Base-by-base conservation (phyloP, 2,329 filamentous ascomycete species). In the Macroventuria anomochaeta region DNA sequence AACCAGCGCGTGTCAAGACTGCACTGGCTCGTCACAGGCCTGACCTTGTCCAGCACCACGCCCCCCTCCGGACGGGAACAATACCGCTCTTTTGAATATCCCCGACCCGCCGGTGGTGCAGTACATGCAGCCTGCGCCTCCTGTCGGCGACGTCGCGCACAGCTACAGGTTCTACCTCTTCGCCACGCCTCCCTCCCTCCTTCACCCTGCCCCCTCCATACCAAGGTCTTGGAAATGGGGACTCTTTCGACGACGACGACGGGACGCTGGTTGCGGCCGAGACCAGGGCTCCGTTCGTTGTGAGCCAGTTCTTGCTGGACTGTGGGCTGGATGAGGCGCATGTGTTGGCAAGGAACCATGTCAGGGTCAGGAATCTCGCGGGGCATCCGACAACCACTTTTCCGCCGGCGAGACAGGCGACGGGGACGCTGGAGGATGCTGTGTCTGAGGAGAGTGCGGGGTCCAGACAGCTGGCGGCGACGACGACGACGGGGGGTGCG, bases 341-440 rank as follows among this genome's bases (percentile, higher is more conserved):
- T n/a, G 18, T 69, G 0, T 41, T 77, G 25, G 73, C 72, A 1
- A 69, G 67, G 8, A 77, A 76, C 50, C 77, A 72, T 57, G 74
- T 78, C 46, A 53, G 58, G 18, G 74, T 74, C 8, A 57, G 69
- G 23, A 70, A 74, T 48, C 21, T 61, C 15, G 63, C 55, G 8
- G 65, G 58, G 4, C 57, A 46, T 21, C 51, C 62, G 13, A 59
- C 54, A 20, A 58, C 43, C 20, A 61, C 48, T 5, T 68, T 62
- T 28, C 63, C 63, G 18, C 57, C 60, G 6, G 28, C 40, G 13
- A 43, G 40, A 33, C 11, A 43, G 40, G 29, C 17, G 15, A 51
- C 58, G 20, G 53, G 55, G 23, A 41, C 48, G 11, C 56, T 58
- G 12, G 55, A 56, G 25, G 25, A 40, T 17, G 23, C 3, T 23